Percentiles rank a stretch among this genome's conserved stretches.
Evolutionary conservation across 2,329 filamentous ascomycete species (phyloP).

Genomic region (Pleurostoma richardsiae): DNA sequence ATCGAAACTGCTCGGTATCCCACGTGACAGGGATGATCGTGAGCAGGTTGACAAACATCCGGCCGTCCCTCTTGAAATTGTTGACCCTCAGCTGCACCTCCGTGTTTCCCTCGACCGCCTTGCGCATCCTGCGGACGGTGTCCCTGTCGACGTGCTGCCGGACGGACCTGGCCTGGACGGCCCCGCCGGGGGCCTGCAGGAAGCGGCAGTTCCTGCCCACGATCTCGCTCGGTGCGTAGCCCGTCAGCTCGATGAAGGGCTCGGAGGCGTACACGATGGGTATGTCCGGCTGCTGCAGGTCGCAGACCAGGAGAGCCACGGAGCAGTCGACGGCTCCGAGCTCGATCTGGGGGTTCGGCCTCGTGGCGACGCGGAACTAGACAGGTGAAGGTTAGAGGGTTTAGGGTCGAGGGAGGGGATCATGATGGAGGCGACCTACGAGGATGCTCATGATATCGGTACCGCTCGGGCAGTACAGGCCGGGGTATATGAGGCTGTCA

Average conservation of each 20-base stretch:
- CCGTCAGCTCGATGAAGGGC: constrained; percentile 72
- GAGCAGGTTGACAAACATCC: constrained; percentile 74
- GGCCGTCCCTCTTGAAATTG: constrained; percentile 79
- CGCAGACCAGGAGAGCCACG: constrained; percentile 78
- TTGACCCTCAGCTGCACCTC: constrained; percentile 54
- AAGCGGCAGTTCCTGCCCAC: constrained; percentile 81
- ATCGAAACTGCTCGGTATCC: constrained; percentile 60
- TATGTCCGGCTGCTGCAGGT: constrained; percentile 65
- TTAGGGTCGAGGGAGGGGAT: background rate
- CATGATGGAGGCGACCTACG: constrained; percentile 21
- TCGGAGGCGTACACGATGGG: constrained; percentile 85
- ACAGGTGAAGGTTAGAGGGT: constrained; percentile 9
- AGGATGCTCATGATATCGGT: constrained; percentile 52
- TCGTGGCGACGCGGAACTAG: constrained; percentile 52
- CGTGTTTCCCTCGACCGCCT: constrained; percentile 34
- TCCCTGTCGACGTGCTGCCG: constrained; percentile 64
- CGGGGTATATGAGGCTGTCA: constrained; percentile 49
- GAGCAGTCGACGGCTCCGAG: constrained; percentile 81
- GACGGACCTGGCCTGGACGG: constrained; percentile 52
- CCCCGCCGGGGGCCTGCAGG: constrained; percentile 69
- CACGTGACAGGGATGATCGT: constrained; percentile 79
- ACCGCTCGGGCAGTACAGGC: constrained; percentile 49
- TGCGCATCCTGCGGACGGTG: constrained; percentile 50
- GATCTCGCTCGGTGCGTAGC: constrained; percentile 70
- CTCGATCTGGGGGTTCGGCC: constrained; percentile 70